phyloP scores from a whole-genome alignment of 495 filamentous ascomycete species.

The Xylaria palmicola region DNA sequence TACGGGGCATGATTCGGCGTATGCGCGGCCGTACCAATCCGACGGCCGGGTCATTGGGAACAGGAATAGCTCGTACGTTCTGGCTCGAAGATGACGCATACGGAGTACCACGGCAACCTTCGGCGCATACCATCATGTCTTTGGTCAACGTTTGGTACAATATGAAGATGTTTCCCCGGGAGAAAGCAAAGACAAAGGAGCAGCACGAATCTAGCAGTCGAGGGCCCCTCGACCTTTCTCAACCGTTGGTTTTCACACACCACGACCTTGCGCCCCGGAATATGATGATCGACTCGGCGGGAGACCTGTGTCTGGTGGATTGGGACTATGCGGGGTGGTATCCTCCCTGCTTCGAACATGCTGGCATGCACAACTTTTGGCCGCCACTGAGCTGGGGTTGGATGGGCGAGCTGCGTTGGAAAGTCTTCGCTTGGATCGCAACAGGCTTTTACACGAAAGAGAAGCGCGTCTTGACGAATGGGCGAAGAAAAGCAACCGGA shows the following conservation, averaged over 20 bases:
- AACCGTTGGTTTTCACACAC: slow-evolving; percentile 22
- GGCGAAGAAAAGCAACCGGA: not conserved
- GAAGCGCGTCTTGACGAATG: not conserved
- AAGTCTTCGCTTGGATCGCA: slow-evolving; percentile 5
- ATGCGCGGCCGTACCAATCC: not conserved
- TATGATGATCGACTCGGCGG: slow-evolving; percentile 17
- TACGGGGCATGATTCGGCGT: not conserved
- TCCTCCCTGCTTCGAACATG: slow-evolving; percentile 22
- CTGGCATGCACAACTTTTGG: slow-evolving; percentile 9
- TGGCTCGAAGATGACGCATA: not conserved
- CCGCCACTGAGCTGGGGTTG: not conserved
- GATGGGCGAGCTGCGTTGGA: not conserved
- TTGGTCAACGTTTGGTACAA: not conserved
- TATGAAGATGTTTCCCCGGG: not conserved
- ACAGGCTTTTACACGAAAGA: slow-evolving; percentile 5
- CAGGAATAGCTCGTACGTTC: not conserved
- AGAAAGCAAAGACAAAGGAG: not conserved
- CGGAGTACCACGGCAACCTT: not conserved
- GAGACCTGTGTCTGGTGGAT: slow-evolving; percentile 17
- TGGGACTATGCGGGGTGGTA: slow-evolving; percentile 28
- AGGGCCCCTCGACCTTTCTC: not conserved
- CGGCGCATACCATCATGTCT: not conserved
- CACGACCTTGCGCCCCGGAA: slow-evolving; percentile 26
- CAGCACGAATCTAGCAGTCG: not conserved
- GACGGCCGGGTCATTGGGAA: not conserved